Percentiles rank a stretch among this genome's conserved stretches.
Conservation (phyloP, 305 asterid genomes). For the Solanum chacoense region DNA sequence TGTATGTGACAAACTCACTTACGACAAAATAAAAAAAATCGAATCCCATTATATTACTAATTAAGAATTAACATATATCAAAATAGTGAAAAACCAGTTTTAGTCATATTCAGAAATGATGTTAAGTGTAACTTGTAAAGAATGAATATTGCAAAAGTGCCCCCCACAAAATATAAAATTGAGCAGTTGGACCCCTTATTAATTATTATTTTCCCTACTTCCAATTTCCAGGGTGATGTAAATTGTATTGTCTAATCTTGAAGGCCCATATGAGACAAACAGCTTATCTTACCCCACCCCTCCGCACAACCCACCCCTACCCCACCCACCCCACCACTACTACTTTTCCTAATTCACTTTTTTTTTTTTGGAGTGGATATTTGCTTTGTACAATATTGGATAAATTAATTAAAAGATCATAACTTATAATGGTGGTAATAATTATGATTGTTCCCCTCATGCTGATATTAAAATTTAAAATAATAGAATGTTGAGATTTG, state of each 20-base stretch:
- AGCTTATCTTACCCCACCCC: not conserved
- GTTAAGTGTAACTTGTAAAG: not conserved
- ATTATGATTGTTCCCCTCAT: not conserved
- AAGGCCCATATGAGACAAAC: slow-evolving; percentile 6
- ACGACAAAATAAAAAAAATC: not conserved
- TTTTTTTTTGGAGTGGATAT: not conserved
- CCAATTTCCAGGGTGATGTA: not conserved
- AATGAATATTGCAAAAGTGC: not conserved
- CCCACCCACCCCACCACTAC: not conserved
- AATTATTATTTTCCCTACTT: not conserved
- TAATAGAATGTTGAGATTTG: not conserved
- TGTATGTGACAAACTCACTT: not conserved
- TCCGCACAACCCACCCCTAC: not conserved
- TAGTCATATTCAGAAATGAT: not conserved
- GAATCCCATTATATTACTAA: not conserved
- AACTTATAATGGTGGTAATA: not conserved
- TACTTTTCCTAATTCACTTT: not conserved
- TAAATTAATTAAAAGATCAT: not conserved
- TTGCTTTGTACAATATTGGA: not conserved
- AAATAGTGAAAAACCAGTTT: not conserved
- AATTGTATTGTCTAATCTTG: not conserved
- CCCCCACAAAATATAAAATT: not conserved
- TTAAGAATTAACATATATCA: not conserved
- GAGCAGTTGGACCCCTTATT: not conserved
- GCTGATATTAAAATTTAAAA: not conserved